A percentile compares a stretch with the other conserved stretches of the same genome.
Conservation (phyloP, 495 filamentous ascomycete species). For the Xylaria bambusicola region DNA sequence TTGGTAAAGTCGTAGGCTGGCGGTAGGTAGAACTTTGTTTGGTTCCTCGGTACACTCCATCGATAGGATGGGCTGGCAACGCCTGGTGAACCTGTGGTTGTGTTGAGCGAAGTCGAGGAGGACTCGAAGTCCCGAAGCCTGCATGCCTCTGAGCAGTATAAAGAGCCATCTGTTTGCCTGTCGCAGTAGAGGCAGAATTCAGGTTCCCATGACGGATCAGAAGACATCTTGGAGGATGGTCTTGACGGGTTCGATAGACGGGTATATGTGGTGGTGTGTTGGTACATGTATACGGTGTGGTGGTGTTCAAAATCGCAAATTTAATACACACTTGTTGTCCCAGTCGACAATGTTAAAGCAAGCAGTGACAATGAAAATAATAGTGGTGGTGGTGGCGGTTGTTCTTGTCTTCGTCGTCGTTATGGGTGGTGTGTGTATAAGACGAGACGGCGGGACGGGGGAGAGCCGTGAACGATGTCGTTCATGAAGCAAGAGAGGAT, state of each 20-base stretch:
- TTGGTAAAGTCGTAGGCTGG: constrained; percentile 70
- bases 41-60: constrained; percentile 42
- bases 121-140: constrained; percentile 84
- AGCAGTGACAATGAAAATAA: background rate
- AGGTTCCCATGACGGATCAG: constrained; percentile 78
- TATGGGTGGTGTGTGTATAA: constrained; percentile 1
- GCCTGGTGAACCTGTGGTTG: constrained; percentile 55
- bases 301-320: background rate
- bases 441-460: background rate
- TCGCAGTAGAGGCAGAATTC: constrained; percentile 97
- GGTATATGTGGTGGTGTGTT: constrained; percentile 8
- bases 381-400: background rate
- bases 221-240: constrained; percentile 49
- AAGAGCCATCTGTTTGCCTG: constrained; percentile 74
- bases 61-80: constrained; percentile 45
- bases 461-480: constrained; percentile 1
- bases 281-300: constrained; percentile 17
- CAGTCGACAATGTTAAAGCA: background rate
- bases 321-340: constrained; percentile 1
- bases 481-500: background rate
- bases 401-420: background rate
- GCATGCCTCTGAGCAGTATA: constrained; percentile 94
- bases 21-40: constrained; percentile 64
- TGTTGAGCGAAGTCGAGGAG: constrained; percentile 57
- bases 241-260: constrained; percentile 10